A percentile compares a stretch with the other conserved stretches of the same genome.
phyloP scores from a whole-genome alignment of 129 eudicot species.

The Scalesia atractyloides region DNA sequence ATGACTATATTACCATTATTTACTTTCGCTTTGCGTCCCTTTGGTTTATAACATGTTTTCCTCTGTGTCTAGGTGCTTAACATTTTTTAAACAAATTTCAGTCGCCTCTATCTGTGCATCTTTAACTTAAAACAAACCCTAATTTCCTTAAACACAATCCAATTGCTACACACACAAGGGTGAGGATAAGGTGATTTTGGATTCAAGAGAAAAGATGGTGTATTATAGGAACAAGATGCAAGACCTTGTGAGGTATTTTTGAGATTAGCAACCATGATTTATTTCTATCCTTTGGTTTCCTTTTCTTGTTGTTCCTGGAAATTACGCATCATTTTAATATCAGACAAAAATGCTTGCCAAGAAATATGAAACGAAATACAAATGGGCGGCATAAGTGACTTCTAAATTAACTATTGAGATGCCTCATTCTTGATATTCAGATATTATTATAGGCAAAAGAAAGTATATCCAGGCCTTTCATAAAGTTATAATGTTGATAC shows the following conservation, averaged over 20 bases:
- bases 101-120: no score
- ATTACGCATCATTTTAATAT: slow-evolving; percentile 8
- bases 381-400: slow-evolving; percentile 89
- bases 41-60: no score
- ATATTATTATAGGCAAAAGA: slow-evolving; percentile 26
- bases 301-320: slow-evolving; percentile 2
- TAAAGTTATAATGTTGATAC: slow-evolving; percentile 1
- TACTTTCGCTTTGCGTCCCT: no score
- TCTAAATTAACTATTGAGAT: slow-evolving; percentile 92
- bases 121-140: no score
- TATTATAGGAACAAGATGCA: slow-evolving; percentile 88
- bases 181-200: slow-evolving; percentile 68
- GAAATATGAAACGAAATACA: slow-evolving; percentile 93
- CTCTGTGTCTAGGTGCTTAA: no score
- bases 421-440: slow-evolving; percentile 89
- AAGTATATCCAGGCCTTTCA: slow-evolving; percentile 9
- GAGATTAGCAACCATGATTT: slow-evolving; percentile 1
- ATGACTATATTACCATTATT: no score
- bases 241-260: slow-evolving; percentile 88
- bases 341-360: slow-evolving; percentile 87
- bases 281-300: slow-evolving; percentile 18
- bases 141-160: no score
- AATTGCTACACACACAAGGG: slow-evolving; percentile 32
- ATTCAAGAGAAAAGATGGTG: slow-evolving; percentile 85
- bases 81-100: no score